Evolutionary conservation across 2,329 filamentous ascomycete genomes (phyloP), one percentile per base, ranked within the genome.

Genomic region (Neodidymelliopsis sp.): DNA sequence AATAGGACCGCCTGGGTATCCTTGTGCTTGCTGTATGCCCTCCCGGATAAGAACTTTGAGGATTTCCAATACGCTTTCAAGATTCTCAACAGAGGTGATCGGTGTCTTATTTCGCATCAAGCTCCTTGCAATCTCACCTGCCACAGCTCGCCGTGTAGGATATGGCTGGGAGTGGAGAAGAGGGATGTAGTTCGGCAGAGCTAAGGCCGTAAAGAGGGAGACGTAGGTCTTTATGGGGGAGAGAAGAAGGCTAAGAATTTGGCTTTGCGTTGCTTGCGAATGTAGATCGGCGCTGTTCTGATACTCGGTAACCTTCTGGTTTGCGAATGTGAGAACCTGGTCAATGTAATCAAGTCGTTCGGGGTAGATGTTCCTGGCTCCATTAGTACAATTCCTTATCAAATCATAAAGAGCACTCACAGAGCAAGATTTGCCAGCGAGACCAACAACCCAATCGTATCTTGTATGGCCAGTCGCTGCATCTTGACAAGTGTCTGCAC

Each of bases 221-320:
- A 88, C 83, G 71, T 99, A 99, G 56, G 90, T 86, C 72, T 91
- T 89, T 53, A 97, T 83, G 0, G 94, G 94, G 6, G 91, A 91
- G 61, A 94, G 87, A n/a, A 99, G 84, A 16, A 99, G 85, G 41
- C 88, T 89, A 51, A 97, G 82, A 31, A 99, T 85, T 63, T 91
- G 95, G 60, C 91, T 87, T 75, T 99, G 95, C 8, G 91, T 89
- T 4, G 87, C 84, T 49, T 87, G 84, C 4, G 92, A 93, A 74
- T 97, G 94, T 20, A 99, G 79, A 66, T 99, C 94, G n/a, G 94
- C 88, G 62, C 92, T 96, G 73, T 96, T 97, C 49, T 89, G 86
- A 73, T 95, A 90, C 70, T 97, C 91, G 40, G 85, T 82, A 27
- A 93, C 90, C 74, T 97, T 96, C 63, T 86, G 81, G 40, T 89